These are phyloP conservation scores for Arachis stenosperma DNA, from an alignment of 306 rosid genomes.

Conservation along the genomic window DNA sequence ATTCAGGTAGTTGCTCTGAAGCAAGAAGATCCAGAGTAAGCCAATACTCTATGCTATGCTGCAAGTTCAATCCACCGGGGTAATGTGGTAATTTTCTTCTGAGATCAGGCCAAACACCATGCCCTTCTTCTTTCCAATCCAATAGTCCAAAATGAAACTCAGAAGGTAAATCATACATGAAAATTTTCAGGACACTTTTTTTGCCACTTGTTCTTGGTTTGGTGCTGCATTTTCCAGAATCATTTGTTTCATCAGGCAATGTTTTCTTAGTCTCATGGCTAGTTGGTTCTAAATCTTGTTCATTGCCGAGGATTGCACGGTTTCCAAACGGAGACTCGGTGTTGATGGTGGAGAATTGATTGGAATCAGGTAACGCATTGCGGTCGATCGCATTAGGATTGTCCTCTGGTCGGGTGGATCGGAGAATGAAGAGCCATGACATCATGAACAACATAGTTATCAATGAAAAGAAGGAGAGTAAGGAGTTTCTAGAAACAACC, in stretches of 20 bases:
- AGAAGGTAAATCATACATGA: constrained; percentile 73
- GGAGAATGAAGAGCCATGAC: constrained; percentile 70
- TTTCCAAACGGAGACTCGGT: constrained; percentile 41
- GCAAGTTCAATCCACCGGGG: constrained; percentile 80
- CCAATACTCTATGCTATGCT: constrained; percentile 90
- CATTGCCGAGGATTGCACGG: constrained; percentile 52
- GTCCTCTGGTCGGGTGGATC: constrained; percentile 49
- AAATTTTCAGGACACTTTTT: constrained; percentile 50
- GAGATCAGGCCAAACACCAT: constrained; percentile 71
- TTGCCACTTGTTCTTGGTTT: not conserved
- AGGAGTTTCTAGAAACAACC: constrained; percentile 53
- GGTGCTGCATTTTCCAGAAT: constrained; percentile 28
- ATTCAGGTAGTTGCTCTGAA: constrained; percentile 50
- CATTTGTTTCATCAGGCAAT: not conserved
- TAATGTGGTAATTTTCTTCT: constrained; percentile 50
- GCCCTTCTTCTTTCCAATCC: constrained; percentile 57
- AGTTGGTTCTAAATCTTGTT: constrained; percentile 22
- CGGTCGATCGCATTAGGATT: constrained; percentile 35
- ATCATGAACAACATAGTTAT: constrained; percentile 56
- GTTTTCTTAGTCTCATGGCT: not conserved
- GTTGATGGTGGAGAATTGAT: constrained; percentile 34
- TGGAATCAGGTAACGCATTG: constrained; percentile 44
- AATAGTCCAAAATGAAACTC: constrained; percentile 77
- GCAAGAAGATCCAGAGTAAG: constrained; percentile 78
- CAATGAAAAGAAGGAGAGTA: constrained; percentile 53